phyloP scores from a whole-genome alignment of 2,329 filamentous ascomycete species.

The Botryotinia narcissicola region DNA sequence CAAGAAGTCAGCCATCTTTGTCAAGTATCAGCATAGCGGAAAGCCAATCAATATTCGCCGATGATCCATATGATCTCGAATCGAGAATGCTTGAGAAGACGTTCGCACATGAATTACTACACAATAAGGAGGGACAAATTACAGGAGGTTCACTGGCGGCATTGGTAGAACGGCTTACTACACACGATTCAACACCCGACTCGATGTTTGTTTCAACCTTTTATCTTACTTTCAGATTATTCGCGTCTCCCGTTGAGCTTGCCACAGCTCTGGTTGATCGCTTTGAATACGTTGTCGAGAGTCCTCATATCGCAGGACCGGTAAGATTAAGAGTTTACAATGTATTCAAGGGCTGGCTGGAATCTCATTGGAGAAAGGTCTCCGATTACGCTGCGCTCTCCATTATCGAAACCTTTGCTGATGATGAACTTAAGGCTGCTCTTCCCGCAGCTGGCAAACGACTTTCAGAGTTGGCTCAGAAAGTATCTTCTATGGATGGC shows the following conservation, averaged over 20 bases:
- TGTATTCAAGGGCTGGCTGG: constrained; percentile 94
- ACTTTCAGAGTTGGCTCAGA: constrained; percentile 75
- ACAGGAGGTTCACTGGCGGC: constrained; percentile 87
- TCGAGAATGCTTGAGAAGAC: constrained; percentile 86
- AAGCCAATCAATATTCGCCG: constrained; percentile 62
- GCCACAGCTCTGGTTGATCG: constrained; percentile 82
- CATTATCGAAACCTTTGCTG: constrained; percentile 77
- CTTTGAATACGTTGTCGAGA: constrained; percentile 87
- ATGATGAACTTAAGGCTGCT: constrained; percentile 63
- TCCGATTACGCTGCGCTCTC: constrained; percentile 74
- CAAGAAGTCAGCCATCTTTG: constrained; percentile 55
- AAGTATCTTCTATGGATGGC: constrained; percentile 70
- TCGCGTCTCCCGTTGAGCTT: constrained; percentile 77
- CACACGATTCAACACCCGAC: constrained; percentile 89
- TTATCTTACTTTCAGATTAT: constrained; percentile 92
- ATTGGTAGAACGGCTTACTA: constrained; percentile 89
- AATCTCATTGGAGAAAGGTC: constrained; percentile 88
- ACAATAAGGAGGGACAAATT: constrained; percentile 94
- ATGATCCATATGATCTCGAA: constrained; percentile 78
- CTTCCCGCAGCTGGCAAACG: constrained; percentile 77
- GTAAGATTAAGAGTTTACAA: constrained; percentile 93
- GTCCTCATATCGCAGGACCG: constrained; percentile 69
- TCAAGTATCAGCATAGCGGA: constrained; percentile 66
- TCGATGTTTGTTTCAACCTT: constrained; percentile 90
- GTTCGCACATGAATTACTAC: constrained; percentile 84